These are phyloP conservation scores for Eucalyptus camaldulensis DNA, from an alignment of 345 rosid genomes.

Conservation along the genomic window DNA sequence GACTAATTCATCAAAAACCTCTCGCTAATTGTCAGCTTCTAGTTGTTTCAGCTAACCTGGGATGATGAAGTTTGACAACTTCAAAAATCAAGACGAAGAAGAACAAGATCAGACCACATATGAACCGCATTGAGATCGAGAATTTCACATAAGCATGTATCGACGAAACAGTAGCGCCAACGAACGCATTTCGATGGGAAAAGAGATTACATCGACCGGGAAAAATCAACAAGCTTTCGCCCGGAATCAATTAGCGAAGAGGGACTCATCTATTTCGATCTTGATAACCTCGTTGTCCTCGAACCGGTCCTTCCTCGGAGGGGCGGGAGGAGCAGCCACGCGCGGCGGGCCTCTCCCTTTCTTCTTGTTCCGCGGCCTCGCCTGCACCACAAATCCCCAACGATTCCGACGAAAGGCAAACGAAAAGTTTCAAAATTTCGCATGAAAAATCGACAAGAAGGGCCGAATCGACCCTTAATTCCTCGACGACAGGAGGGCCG, in stretches of 20 bases:
- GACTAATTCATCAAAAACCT: background rate
- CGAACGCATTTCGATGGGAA: background rate
- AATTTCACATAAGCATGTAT: background rate
- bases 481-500: background rate
- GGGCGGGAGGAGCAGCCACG: conserved; percentile 49
- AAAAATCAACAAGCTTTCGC: background rate
- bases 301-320: conserved; percentile 50
- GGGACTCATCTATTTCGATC: conserved; percentile 69
- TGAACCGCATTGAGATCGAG: rapidly evolving
- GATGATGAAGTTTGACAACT: background rate
- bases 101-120: background rate
- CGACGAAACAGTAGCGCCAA: background rate
- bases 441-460: background rate
- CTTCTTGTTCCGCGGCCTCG: conserved; percentile 84
- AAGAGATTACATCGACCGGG: background rate
- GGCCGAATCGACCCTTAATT: background rate
- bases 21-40: rapidly evolving
- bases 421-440: background rate
- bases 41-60: background rate
- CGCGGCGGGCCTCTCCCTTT: conserved; percentile 88
- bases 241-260: conserved; percentile 23
- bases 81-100: background rate
- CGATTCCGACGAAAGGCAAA: background rate
- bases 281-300: conserved; percentile 47
- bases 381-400: conserved; percentile 14